Percentiles rank a stretch among this genome's conserved stretches.
These are phyloP conservation scores for Wallacemonas sp. DNA, from an alignment of 208 protist genomes.

Conservation along the genomic window DNA sequence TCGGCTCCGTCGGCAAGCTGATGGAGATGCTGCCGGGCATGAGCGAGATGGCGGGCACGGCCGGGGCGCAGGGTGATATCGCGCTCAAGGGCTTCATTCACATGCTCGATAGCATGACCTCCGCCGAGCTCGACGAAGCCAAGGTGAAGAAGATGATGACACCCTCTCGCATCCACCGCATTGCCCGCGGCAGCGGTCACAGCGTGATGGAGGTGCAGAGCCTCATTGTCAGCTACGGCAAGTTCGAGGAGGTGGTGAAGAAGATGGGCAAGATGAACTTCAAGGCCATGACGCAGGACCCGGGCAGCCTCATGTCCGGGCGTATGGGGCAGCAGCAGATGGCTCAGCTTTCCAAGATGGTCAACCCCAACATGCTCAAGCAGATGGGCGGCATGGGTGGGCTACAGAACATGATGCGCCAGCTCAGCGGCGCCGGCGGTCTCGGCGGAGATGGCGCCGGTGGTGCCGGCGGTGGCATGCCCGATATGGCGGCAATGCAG, in stretches of 20 bases:
- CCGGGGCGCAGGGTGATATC: slow-evolving; percentile 68
- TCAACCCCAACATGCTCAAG: slow-evolving; percentile 87
- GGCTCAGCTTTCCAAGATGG: slow-evolving; percentile 79
- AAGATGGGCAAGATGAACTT: slow-evolving; percentile 92
- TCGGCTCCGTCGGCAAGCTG: slow-evolving; percentile 94
- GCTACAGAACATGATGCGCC: slow-evolving; percentile 89
- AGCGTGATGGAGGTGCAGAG: slow-evolving; percentile 75
- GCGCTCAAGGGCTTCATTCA: slow-evolving; percentile 93
- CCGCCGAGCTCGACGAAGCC: slow-evolving; percentile 88
- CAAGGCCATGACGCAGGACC: slow-evolving; percentile 86
- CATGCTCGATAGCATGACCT: slow-evolving; percentile 97
- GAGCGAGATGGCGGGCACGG: slow-evolving; percentile 54
- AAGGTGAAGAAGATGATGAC: slow-evolving; percentile 93
- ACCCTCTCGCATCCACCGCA: slow-evolving; percentile 78
- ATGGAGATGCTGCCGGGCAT: slow-evolving; percentile 95
- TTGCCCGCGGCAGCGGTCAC: slow-evolving; percentile 85
- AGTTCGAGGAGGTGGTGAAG: slow-evolving; percentile 92
- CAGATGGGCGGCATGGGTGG: slow-evolving; percentile 85
- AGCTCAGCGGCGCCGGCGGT: slow-evolving; percentile 54
- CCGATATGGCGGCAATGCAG: slow-evolving; percentile 49
- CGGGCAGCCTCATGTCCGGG: slow-evolving; percentile 46
- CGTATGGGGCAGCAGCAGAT: slow-evolving; percentile 87
- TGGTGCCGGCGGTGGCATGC: slow-evolving; percentile 32
- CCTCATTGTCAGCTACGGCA: slow-evolving; percentile 78
- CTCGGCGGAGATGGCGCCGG: slow-evolving; percentile 30